phyloP scores from a whole-genome alignment of 1,284 basidiomycete genomes.

The Ustilago xerochloae region DNA sequence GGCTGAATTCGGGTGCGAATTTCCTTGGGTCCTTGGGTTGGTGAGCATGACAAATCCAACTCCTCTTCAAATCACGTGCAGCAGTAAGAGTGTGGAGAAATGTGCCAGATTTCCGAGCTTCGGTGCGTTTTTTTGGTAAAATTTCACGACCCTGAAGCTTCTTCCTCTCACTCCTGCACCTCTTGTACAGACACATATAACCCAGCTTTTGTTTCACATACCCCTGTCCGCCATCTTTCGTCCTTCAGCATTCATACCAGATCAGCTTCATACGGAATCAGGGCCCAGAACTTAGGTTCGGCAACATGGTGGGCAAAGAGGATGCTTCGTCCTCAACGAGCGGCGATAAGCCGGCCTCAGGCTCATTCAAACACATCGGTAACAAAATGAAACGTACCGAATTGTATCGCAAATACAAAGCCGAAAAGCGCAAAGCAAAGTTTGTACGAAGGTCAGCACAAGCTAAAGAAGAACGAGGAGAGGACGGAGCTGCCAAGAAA shows the following conservation, averaged over 20 bases:
- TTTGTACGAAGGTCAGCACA: conserved; percentile 80
- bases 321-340: conserved; percentile 10
- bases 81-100: conserved; percentile 19
- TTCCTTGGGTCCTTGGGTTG: neutral
- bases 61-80: conserved; percentile 18
- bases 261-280: no score
- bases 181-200: no score
- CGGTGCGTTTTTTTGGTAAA: no score
- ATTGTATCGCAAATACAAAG: conserved; percentile 75
- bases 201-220: neutral
- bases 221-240: neutral
- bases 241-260: neutral
- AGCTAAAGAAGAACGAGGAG: conserved; percentile 70
- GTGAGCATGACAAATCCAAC: conserved; percentile 32
- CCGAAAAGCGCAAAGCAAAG: conserved; percentile 82
- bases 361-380: conserved; percentile 63
- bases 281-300: neutral
- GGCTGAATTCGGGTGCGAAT: conserved; percentile 38
- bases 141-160: conserved; percentile 10
- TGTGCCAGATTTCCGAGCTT: conserved; percentile 1
- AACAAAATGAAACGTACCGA: conserved; percentile 69
- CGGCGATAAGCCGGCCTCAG: conserved; percentile 27
- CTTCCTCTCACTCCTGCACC: neutral
- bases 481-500: conserved; percentile 80
- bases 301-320: conserved; percentile 18